Base-by-base conservation (phyloP, 306 rosid genomes). In the Medicago lupulina region DNA sequence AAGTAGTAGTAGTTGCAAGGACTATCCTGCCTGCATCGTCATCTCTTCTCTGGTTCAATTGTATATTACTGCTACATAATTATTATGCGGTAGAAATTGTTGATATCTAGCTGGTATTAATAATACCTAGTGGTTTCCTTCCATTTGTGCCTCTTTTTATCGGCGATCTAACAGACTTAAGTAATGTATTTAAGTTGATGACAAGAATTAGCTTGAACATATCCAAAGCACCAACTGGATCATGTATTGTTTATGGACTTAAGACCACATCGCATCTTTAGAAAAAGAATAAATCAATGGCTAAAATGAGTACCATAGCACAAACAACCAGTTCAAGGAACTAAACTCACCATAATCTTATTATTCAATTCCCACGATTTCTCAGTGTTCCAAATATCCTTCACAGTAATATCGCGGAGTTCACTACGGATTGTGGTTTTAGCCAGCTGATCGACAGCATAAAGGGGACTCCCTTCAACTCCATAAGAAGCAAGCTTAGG, bases 351-450 rank as follows among this genome's bases (percentile, higher is more conserved):
- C 82, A 95, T 97, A 66, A 95, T 95, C 89, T 89, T 88, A 1
- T 23, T 23, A 23, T 23, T 23, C 28, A 23, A 23, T 23, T 23
- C 28, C 28, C 28, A 23, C 28, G 2, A 23, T 23, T 1, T 23
- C 28, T 23, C 2, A 23, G 28, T 23, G 28, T 23, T 23, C 28
- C 28, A 23, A 2, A 23, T 23, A 23, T 23, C 28, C 28, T 57
- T 92, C 93, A 95, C 97, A 70, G 97, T 92, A 76, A 95, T 92
- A 85, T 95, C 92, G 49, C 97, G 97, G 36, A 95, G 94, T 87
- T 89, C 97, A 16, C 96, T 90, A 64, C 98, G 97, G 97, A 95
- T 92, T 4, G 97, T 95, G 8, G 97, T 92, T 76, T 95, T 97
- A 2, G 99, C 99, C 61, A 95, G 93, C 92, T 92, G 99, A 84